Evolutionary conservation across 2,329 filamentous ascomycete species (phyloP).

Genomic region (Sarocladium brachiariae): DNA sequence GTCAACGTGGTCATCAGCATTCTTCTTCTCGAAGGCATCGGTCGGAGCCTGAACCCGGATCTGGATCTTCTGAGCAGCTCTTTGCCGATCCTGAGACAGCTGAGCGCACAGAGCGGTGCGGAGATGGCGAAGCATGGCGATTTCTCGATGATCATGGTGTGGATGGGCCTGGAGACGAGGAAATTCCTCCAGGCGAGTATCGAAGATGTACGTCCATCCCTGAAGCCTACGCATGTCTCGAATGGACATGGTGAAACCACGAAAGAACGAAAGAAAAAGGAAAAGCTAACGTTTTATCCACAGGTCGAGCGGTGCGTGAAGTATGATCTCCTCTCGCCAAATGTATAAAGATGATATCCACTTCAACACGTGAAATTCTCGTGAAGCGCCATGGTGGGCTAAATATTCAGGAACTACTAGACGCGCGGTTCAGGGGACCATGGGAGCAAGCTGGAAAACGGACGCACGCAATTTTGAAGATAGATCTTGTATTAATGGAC

Average conservation of each 20-base stretch:
- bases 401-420: too few species aligned
- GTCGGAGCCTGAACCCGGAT: constrained; percentile 75
- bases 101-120: constrained; percentile 71
- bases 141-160: constrained; percentile 81
- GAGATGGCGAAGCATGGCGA: constrained; percentile 65
- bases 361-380: not conserved
- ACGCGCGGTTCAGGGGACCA: too few species aligned
- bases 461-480: too few species aligned
- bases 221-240: too few species aligned
- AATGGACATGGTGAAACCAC: too few species aligned
- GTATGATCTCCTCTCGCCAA: constrained; percentile 81
- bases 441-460: too few species aligned
- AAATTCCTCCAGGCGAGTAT: constrained; percentile 85
- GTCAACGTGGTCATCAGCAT: constrained; percentile 98
- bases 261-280: too few species aligned
- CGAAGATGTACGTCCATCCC: constrained; percentile 60
- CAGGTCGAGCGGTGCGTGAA: constrained; percentile 84
- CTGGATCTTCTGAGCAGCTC: constrained; percentile 82
- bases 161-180: constrained; percentile 83
- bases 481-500: too few species aligned
- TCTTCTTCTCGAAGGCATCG: constrained; percentile 87
- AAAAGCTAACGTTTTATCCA: not conserved
- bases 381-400: too few species aligned
- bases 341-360: constrained; percentile 53
- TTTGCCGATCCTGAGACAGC: constrained; percentile 80